These are phyloP conservation scores for Aspergillus heteromorphus DNA, from an alignment of 495 filamentous ascomycete species.

Conservation along the genomic window DNA sequence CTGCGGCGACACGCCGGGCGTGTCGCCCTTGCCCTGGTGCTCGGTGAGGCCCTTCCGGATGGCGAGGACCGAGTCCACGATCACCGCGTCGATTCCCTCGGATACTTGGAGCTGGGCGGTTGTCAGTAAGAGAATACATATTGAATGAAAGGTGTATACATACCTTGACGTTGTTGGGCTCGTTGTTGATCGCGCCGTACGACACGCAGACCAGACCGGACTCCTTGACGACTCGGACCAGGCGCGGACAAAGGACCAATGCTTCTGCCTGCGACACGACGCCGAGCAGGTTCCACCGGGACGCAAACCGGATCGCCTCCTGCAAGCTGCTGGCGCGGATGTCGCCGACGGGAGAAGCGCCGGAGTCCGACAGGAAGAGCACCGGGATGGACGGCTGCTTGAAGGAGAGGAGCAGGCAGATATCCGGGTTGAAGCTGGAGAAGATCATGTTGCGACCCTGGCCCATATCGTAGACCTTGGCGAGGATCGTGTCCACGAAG, in stretches of 20 bases:
- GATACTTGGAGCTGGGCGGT: constrained; percentile 71
- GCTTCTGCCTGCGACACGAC: constrained; percentile 82
- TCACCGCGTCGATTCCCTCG: constrained; percentile 94
- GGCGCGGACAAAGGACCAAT: constrained; percentile 77
- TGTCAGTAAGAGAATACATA: constrained; percentile 4
- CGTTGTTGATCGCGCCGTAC: constrained; percentile 86
- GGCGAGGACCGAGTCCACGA: constrained; percentile 85
- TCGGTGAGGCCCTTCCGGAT: constrained; percentile 68
- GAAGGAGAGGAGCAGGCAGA: constrained; percentile 87
- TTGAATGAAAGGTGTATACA: constrained; percentile 25
- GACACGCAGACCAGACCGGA: constrained; percentile 92
- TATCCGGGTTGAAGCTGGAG: constrained; percentile 93
- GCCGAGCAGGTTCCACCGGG: constrained; percentile 88
- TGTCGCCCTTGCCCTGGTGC: constrained; percentile 26
- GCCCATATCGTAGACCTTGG: constrained; percentile 74
- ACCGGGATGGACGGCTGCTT: constrained; percentile 96
- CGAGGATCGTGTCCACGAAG: constrained; percentile 90
- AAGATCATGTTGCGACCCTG: constrained; percentile 84
- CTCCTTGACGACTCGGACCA: constrained; percentile 95
- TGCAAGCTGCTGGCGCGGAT: constrained; percentile 89
- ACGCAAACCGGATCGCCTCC: constrained; percentile 91
- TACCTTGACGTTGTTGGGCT: constrained; percentile 77
- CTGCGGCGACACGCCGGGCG: constrained; percentile 20
- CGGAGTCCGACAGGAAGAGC: constrained; percentile 88
- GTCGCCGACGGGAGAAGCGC: constrained; percentile 70